phyloP scores from a whole-genome alignment of 129 eudicot genomes.

The Arctium lappa region DNA sequence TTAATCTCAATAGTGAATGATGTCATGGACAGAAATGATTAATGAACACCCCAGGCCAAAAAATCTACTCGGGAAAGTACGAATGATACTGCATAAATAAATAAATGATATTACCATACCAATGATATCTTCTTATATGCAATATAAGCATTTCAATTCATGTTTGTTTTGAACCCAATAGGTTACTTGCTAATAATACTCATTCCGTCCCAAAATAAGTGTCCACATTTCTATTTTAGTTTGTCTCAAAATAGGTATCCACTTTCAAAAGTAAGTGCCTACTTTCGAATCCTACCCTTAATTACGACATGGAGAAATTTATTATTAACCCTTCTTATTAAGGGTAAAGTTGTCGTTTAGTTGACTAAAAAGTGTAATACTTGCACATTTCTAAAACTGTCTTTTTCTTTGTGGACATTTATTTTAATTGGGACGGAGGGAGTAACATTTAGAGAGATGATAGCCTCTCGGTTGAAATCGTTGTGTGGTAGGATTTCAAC shows the following conservation, averaged over 20 bases:
- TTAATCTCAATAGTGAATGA: no score
- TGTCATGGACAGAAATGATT: no score
- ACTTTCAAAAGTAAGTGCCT: no score
- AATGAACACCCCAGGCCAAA: not conserved
- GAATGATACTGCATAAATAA: not conserved
- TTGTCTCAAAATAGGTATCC: no score
- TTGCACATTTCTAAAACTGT: not conserved
- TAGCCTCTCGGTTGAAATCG: not conserved
- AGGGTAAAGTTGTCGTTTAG: not conserved
- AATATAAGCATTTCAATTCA: not conserved
- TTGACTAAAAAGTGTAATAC: not conserved
- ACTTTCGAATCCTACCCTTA: no score
- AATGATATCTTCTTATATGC: not conserved
- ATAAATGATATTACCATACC: not conserved
- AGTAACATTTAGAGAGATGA: not conserved
- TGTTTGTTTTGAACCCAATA: not conserved
- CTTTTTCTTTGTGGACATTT: not conserved
- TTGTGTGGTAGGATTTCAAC: no score
- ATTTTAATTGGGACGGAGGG: not conserved
- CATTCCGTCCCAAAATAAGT: no score
- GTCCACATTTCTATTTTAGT: no score
- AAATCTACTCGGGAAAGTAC: not conserved
- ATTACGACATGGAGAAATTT: no score
- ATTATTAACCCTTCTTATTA: not conserved
- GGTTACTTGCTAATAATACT: not conserved